Conservation (phyloP, 2,329 filamentous ascomycete genomes). For the Alternaria panax region DNA sequence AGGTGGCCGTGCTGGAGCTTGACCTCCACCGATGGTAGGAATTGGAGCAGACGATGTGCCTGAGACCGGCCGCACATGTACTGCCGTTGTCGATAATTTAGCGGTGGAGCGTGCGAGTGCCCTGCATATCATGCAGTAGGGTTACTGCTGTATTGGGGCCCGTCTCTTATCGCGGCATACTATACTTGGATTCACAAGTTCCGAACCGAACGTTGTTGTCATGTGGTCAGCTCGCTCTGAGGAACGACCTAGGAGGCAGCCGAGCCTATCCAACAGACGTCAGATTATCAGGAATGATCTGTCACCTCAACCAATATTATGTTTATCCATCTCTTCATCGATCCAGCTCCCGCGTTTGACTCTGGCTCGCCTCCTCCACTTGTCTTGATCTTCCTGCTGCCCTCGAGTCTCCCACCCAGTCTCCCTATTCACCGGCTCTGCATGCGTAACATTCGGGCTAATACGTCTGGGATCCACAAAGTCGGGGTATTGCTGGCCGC, state of each 20-base stretch:
- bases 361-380: conserved; percentile 29
- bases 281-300: neutral
- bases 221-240: neutral
- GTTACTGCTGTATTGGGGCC: neutral
- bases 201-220: neutral
- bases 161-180: neutral
- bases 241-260: neutral
- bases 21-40: neutral
- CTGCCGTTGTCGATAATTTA: neutral
- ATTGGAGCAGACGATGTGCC: neutral
- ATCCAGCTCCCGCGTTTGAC: conserved; percentile 38
- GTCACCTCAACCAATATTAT: conserved; percentile 38
- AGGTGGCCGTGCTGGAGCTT: neutral
- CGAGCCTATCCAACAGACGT: neutral
- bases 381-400: conserved; percentile 25
- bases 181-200: neutral
- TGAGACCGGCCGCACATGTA: neutral
- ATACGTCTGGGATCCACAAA: conserved; percentile 39
- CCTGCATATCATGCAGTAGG: neutral
- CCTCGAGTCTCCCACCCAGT: conserved; percentile 24
- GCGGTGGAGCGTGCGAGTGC: neutral
- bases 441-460: conserved; percentile 34
- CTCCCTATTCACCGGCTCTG: conserved; percentile 14
- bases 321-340: conserved; percentile 46
- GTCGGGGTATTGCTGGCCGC: conserved; percentile 30